Conservation (phyloP, 352 stramenopile genomes). For the Globisporangium okanoganense region DNA sequence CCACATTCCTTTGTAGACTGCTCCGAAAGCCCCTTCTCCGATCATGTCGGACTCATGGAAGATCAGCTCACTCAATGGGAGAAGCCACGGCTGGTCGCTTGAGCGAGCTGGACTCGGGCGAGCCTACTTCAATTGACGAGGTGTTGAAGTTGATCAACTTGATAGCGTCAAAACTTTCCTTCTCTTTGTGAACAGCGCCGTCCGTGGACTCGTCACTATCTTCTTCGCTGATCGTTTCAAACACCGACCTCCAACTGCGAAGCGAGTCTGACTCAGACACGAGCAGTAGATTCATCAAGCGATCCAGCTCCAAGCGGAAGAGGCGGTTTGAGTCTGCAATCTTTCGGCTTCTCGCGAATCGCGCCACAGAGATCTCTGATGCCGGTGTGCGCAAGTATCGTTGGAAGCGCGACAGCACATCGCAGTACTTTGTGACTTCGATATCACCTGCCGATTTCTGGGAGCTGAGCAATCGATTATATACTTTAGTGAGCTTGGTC, state of each 20-base stretch:
- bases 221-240: neutral
- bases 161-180: neutral
- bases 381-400: neutral
- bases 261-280: neutral
- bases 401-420: neutral
- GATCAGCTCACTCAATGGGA: conserved; percentile 1
- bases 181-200: neutral
- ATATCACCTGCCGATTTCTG: neutral
- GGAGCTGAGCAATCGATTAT: neutral
- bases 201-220: neutral
- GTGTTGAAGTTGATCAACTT: neutral
- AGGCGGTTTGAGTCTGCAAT: neutral
- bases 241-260: neutral
- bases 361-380: neutral
- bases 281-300: neutral
- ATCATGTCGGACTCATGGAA: neutral
- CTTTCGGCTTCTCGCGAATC: neutral
- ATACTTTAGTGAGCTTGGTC: neutral
- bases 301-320: neutral
- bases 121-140: neutral
- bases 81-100: neutral
- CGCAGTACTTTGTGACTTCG: conserved; percentile 1
- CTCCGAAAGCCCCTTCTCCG: conserved; percentile 1
- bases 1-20: conserved; percentile 2
- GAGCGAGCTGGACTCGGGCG: neutral